Evolutionary conservation across 371 early-diverging fungal genomes (phyloP).

Genomic region (Mortierella sp.): DNA sequence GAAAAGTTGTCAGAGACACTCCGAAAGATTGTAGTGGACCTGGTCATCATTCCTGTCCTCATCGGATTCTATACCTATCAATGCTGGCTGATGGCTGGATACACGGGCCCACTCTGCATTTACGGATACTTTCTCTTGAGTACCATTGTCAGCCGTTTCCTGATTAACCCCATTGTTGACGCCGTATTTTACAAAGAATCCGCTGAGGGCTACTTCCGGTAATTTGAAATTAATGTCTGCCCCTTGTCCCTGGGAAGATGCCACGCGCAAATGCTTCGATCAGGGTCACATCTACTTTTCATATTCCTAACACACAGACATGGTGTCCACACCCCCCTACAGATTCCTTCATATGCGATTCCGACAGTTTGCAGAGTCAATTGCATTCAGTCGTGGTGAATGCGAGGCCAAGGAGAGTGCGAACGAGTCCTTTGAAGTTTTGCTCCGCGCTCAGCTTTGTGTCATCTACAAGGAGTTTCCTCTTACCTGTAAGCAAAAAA

Average conservation of each 20-base stretch:
- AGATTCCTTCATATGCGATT: slow-evolving; percentile 80
- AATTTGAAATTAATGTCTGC: slow-evolving; percentile 3
- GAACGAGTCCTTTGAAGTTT: slow-evolving; percentile 58
- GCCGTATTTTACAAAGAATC: slow-evolving; percentile 79
- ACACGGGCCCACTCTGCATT: slow-evolving; percentile 75
- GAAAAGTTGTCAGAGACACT: slow-evolving; percentile 78
- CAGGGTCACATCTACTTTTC: too few relatives aligned
- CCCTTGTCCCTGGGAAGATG: too few relatives aligned
- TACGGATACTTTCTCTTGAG: slow-evolving; percentile 80
- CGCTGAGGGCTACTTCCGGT: slow-evolving; percentile 84
- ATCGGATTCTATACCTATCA: slow-evolving; percentile 81
- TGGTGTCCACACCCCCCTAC: slow-evolving; percentile 16
- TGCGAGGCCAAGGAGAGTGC: slow-evolving; percentile 65
- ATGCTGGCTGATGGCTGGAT: slow-evolving; percentile 77
- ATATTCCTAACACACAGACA: background rate
- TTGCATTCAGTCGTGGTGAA: slow-evolving; percentile 85
- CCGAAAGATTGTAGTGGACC: slow-evolving; percentile 68
- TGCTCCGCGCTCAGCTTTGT: slow-evolving; percentile 65
- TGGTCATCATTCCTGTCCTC: slow-evolving; percentile 81
- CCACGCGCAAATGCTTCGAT: too few relatives aligned
- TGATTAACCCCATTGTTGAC: slow-evolving; percentile 81
- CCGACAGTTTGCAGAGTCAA: slow-evolving; percentile 79
- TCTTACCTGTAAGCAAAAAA: slow-evolving; percentile 63
- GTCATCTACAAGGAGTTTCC: slow-evolving; percentile 72
- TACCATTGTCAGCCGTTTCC: slow-evolving; percentile 62